These are phyloP conservation scores for Termitomyces sp. DNA, from an alignment of 768 basidiomycete genomes.

Conservation along the genomic window DNA sequence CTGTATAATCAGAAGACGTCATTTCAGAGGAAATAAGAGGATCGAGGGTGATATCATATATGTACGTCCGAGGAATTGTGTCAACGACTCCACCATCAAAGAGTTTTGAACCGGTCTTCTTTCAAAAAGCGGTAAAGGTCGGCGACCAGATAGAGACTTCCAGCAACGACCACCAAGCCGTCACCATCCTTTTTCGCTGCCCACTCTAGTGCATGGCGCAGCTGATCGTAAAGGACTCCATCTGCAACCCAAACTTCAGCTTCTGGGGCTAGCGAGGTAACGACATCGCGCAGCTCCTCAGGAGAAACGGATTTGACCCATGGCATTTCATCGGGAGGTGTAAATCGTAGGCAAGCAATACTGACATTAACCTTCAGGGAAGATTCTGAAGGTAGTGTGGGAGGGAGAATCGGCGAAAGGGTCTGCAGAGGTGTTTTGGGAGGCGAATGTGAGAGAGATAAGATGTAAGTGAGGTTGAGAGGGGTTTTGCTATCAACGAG, in stretches of 20 bases:
- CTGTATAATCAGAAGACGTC: too few relatives aligned
- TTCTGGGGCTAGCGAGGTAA: slow-evolving; percentile 38
- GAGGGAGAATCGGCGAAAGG: slow-evolving; percentile 59
- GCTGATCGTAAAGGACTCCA: slow-evolving; percentile 16
- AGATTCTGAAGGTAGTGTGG: slow-evolving; percentile 23
- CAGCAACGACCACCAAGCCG: slow-evolving; percentile 69
- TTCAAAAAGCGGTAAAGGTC: slow-evolving; percentile 74
- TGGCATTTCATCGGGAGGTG: slow-evolving; percentile 87
- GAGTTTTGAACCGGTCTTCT: too few relatives aligned
- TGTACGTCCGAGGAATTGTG: too few relatives aligned
- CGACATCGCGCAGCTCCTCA: slow-evolving; percentile 43
- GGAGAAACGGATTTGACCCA: slow-evolving; percentile 76
- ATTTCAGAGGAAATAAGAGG: too few relatives aligned
- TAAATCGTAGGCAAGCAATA: slow-evolving; percentile 61
- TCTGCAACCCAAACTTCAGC: slow-evolving; percentile 43
- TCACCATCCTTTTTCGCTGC: slow-evolving; percentile 46
- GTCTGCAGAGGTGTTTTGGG: slow-evolving; percentile 78
- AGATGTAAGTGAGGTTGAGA: slow-evolving; percentile 61
- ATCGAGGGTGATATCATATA: too few relatives aligned
- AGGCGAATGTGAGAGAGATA: slow-evolving; percentile 84
- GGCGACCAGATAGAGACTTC: slow-evolving; percentile 92
- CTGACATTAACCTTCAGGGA: slow-evolving; percentile 32
- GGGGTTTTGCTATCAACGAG: slow-evolving; percentile 13
- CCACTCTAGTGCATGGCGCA: slow-evolving; percentile 36
- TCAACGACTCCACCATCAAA: too few relatives aligned